Percentiles rank a stretch among this genome's conserved stretches.
Conservation (phyloP, 495 filamentous ascomycete genomes). For the Annulohypoxylon moriforme region DNA sequence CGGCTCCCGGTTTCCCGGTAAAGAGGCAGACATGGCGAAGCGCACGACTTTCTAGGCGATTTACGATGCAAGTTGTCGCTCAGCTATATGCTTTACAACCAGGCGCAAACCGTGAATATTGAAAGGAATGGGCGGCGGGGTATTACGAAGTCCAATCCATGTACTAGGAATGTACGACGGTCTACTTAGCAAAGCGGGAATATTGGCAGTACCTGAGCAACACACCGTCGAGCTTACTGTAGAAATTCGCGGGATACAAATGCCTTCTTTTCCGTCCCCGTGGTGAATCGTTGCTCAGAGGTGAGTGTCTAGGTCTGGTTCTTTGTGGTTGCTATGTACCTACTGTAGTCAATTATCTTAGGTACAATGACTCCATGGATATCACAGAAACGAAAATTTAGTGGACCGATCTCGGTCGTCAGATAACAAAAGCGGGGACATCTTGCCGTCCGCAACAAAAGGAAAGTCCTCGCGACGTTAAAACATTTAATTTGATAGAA, state of each 20-base stretch:
- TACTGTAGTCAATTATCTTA: no score
- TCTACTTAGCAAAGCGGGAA: neutral
- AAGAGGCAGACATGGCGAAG: constrained; percentile 82
- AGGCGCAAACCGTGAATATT: constrained; percentile 9
- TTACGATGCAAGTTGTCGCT: constrained; percentile 4
- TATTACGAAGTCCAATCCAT: constrained; percentile 15
- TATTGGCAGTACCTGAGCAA: neutral
- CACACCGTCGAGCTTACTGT: constrained; percentile 3
- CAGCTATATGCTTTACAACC: neutral
- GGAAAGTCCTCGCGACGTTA: constrained; percentile 7
- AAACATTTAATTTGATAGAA: neutral
- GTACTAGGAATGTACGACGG: neutral
- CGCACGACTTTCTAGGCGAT: neutral
- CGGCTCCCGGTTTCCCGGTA: constrained; percentile 86
- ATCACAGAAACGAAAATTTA: constrained; percentile 17
- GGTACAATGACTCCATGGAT: neutral
- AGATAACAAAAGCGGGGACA: constrained; percentile 24
- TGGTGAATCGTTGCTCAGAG: constrained; percentile 1
- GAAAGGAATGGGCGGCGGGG: constrained; percentile 29
- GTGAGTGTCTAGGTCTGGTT: neutral
- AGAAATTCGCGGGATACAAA: neutral
- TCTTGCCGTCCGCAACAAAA: neutral
- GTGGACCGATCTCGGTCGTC: constrained; percentile 42
- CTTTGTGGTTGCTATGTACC: constrained; percentile 11
- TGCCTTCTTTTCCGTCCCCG: neutral